Conservation (phyloP, 2,329 filamentous ascomycete species). For the Alternaria triticina region DNA sequence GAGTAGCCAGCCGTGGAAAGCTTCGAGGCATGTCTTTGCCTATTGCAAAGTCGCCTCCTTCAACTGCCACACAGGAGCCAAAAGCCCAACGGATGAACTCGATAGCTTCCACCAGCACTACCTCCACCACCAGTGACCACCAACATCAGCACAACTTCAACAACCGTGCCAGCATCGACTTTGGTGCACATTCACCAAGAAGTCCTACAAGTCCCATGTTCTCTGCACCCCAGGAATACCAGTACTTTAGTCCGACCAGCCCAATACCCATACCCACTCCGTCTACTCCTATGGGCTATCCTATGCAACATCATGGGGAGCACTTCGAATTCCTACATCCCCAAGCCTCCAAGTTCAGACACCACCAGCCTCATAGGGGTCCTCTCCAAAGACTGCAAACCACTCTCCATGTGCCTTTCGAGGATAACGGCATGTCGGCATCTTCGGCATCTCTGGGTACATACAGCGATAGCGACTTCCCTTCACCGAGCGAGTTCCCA, state of each 20-base stretch:
- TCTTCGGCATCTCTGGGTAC: slow-evolving; percentile 56
- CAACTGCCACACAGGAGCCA: slow-evolving; percentile 34
- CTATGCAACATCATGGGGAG: slow-evolving; percentile 48
- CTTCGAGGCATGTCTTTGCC: slow-evolving; percentile 84
- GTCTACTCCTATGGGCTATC: slow-evolving; percentile 46
- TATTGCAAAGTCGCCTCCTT: slow-evolving; percentile 55
- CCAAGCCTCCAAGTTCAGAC: slow-evolving; percentile 46
- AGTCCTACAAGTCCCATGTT: slow-evolving; percentile 47
- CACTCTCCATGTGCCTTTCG: slow-evolving; percentile 48
- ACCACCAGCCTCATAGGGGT: slow-evolving; percentile 46
- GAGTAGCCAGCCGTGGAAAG: slow-evolving; percentile 94
- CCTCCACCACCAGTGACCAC: slow-evolving; percentile 26
- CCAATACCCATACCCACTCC: slow-evolving; percentile 50
- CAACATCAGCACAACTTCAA: slow-evolving; percentile 36
- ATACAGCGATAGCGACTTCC: slow-evolving; percentile 57
- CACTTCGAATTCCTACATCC: slow-evolving; percentile 47
- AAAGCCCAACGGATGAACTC: slow-evolving; percentile 36
- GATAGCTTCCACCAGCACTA: slow-evolving; percentile 24
- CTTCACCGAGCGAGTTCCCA: slow-evolving; percentile 56
- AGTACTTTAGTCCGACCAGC: slow-evolving; percentile 46
- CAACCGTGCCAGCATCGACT: slow-evolving; percentile 43
- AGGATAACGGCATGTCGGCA: slow-evolving; percentile 51
- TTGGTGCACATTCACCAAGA: slow-evolving; percentile 41
- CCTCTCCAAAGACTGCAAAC: slow-evolving; percentile 54
- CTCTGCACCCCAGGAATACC: slow-evolving; percentile 45